Evolutionary conservation across 495 filamentous ascomycete species (phyloP), one percentile per base, ranked within the genome.

Genomic region (Aspergillus affinis): DNA sequence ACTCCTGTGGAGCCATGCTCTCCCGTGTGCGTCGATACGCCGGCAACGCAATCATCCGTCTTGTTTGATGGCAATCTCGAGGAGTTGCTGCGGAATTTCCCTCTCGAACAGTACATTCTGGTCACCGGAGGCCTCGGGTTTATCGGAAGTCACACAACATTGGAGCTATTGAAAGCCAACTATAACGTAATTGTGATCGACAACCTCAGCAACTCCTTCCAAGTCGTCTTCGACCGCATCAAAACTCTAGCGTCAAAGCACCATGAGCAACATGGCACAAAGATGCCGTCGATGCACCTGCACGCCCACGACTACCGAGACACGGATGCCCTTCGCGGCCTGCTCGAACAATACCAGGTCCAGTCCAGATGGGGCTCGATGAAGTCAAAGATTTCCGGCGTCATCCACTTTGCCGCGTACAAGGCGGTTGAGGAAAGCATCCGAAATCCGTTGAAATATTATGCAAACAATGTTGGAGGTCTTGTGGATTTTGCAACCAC

Each of bases 81-180:
- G 41, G 70, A 74, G 36, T 59, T 79, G 57, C 57, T 77, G 58
- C 69, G 60, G 51, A 69, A 72, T 57, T 60, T 73, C 30, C 70
- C 74, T 65, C 59, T 66, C 2, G 66, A 75, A 47, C 73, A 72
- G 54, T 72, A 75, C 68, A 82, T 86, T 56, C 77, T 87, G 19
- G 84, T 88, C 51, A 84, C 85, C 48, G 86, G 86, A n/a, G 86
- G 86, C 9, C 74, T 86, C 19, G 86, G 86, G 5, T 88, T 87
- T 65, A 87, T 88, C 63, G 86, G 86, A 57, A 85, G 81, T 51
- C 86, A 87, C 71, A 87, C 86, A 6, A 78, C 79, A 49, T 69
- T 87, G 45, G 86, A 88, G 65, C 71, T 88, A 36, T 75, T 88
- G 50, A 83, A 87, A 56, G 80, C 78, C 19, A 78, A 79, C 19